These are phyloP conservation scores for Mycena epipterygia DNA, from an alignment of 768 basidiomycete species.

Conservation along the genomic window DNA sequence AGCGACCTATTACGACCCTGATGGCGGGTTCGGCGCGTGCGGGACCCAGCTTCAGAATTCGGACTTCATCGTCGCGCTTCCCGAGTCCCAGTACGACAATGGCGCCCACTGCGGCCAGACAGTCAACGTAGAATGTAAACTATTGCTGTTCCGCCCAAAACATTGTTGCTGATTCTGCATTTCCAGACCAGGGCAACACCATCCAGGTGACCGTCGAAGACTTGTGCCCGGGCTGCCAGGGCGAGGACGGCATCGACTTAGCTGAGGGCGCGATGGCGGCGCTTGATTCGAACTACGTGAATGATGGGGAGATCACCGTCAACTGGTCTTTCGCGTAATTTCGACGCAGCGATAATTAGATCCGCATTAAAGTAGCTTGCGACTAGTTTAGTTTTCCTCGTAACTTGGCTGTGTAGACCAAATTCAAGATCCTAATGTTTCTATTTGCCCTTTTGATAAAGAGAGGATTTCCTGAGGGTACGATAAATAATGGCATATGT, in stretches of 20 bases:
- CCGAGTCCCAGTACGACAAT: background rate
- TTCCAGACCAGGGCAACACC: background rate
- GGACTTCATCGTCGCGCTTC: slow-evolving; percentile 21
- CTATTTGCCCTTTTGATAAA: too few relatives aligned
- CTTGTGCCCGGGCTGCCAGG: slow-evolving; percentile 29
- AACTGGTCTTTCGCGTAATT: slow-evolving; percentile 17
- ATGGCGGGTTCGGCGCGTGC: too few relatives aligned
- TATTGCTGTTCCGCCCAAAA: background rate
- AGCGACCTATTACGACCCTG: slow-evolving; percentile 31
- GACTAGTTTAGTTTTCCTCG: too few relatives aligned
- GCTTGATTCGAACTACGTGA: slow-evolving; percentile 19
- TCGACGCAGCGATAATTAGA: too few relatives aligned
- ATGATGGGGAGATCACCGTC: slow-evolving; percentile 19
- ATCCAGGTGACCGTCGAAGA: slow-evolving; percentile 15
- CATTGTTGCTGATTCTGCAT: background rate
- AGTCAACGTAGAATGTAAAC: slow-evolving; percentile 13
- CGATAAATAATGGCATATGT: too few relatives aligned
- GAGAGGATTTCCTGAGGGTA: too few relatives aligned
- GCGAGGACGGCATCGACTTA: slow-evolving; percentile 13
- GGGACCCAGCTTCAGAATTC: slow-evolving; percentile 6
- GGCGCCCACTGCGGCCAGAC: slow-evolving; percentile 21
- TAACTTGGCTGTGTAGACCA: too few relatives aligned
- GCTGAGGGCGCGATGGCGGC: slow-evolving; percentile 25
- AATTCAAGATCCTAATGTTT: too few relatives aligned
- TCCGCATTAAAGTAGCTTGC: too few relatives aligned